Conservation (phyloP, 2,329 filamentous ascomycete species). For the Penicillium sp. region DNA sequence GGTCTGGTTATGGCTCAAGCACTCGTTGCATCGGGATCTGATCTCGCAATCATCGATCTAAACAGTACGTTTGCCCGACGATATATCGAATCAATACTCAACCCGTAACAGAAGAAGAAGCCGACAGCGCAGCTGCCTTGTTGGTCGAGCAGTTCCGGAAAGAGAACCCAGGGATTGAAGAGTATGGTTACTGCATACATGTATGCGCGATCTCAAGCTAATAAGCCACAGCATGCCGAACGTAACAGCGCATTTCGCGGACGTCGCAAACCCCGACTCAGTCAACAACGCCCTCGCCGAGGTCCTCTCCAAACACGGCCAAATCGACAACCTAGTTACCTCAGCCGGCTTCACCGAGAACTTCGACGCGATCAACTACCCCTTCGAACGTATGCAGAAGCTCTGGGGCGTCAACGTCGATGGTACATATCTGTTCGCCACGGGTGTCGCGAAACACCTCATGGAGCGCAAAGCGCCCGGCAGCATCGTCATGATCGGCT, state of each 20-base stretch:
- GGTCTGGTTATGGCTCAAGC: constrained; percentile 93
- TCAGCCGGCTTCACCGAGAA: constrained; percentile 98
- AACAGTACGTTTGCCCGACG: constrained; percentile 65
- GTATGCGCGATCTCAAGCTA: background rate
- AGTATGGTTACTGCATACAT: constrained; percentile 49
- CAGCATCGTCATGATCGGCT: constrained; percentile 91
- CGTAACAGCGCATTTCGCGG: constrained; percentile 86
- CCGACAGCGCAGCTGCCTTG: constrained; percentile 71
- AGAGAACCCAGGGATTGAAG: constrained; percentile 74
- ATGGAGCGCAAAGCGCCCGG: constrained; percentile 78
- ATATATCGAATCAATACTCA: background rate
- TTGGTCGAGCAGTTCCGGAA: constrained; percentile 74
- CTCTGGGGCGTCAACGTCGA: constrained; percentile 94
- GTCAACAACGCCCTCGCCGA: constrained; percentile 74
- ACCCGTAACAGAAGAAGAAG: constrained; percentile 70
- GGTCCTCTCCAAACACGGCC: constrained; percentile 70
- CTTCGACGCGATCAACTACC: constrained; percentile 88
- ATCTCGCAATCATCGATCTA: constrained; percentile 89
- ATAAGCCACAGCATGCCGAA: constrained; percentile 64
- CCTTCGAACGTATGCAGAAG: constrained; percentile 86
- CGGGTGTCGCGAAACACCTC: constrained; percentile 80
- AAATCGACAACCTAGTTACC: constrained; percentile 89
- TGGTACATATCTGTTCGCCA: constrained; percentile 87
- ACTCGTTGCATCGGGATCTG: constrained; percentile 81
- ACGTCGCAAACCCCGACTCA: constrained; percentile 78